Conservation (phyloP, 768 basidiomycete genomes). For the Leccinum subgranulosum region DNA sequence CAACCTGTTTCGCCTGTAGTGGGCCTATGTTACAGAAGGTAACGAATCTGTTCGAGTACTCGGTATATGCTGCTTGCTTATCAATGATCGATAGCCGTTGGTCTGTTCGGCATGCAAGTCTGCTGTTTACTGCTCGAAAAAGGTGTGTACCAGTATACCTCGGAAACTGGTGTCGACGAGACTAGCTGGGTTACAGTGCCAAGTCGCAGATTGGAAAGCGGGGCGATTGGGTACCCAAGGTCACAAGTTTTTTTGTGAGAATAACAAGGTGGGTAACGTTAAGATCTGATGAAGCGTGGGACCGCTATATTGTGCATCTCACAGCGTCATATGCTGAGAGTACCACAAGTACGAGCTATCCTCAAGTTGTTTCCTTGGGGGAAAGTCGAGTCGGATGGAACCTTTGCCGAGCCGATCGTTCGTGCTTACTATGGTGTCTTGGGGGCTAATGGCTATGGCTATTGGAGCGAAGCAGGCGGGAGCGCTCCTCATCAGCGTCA, state of each 20-base stretch:
- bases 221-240: constrained; percentile 27
- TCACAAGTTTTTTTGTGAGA: constrained; percentile 34
- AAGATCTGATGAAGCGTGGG: neutral
- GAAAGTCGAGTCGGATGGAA: constrained; percentile 39
- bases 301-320: neutral
- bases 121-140: constrained; percentile 30
- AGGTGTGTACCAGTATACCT: constrained; percentile 8
- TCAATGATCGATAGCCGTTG: constrained; percentile 15
- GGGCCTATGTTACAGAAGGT: constrained; percentile 21
- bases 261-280: constrained; percentile 30
- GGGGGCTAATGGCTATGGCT: constrained; percentile 39
- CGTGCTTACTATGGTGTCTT: constrained; percentile 37
- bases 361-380: constrained; percentile 43
- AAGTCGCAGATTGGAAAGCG: constrained; percentile 34
- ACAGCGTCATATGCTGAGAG: constrained; percentile 38
- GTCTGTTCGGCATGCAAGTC: constrained; percentile 31
- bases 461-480: constrained; percentile 40
- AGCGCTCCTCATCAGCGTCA: constrained; percentile 28
- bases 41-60: neutral
- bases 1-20: constrained; percentile 25
- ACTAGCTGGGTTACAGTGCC: constrained; percentile 26
- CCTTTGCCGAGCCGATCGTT: constrained; percentile 34
- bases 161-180: constrained; percentile 1
- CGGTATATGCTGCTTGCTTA: neutral
- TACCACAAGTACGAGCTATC: constrained; percentile 31